Evolutionary conservation across 2,329 filamentous ascomycete species (phyloP), one percentile per base, ranked within the genome.

Genomic region (Neospermospora avenae): DNA sequence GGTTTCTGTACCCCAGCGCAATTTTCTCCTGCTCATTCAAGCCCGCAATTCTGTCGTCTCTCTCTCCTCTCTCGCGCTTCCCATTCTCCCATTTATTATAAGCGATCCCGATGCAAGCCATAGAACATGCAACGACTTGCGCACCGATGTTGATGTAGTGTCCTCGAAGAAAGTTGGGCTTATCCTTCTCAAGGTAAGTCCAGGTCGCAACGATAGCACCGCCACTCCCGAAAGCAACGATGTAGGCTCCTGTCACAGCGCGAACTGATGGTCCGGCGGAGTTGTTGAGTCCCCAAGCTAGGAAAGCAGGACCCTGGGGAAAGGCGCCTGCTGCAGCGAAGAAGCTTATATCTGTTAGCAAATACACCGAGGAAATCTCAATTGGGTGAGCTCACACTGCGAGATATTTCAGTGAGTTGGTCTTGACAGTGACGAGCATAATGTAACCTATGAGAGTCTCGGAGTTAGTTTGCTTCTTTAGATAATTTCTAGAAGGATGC

Each of bases 281-380:
- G 48, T 80, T 80, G 64, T 80, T 80, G 46, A 78, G 67, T 2
- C 74, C 76, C 77, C 77, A 80, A 4, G 74, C 71, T 14, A 80
- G 67, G 66, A 78, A 79, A 0, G 74, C 75, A 2, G 77, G 77
- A 14, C 77, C 77, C 49, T 76, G 75, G 1, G 77, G 77, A 65
- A 79, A 79, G 0, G 75, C 76, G 22, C 77, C 77, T 3, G 73
- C 69, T 4, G 75, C 73, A 53, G 76, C 76, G 49, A 78, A 68
- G 69, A 77, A 78, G n/a, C 53, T 56, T 13, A 16, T 42, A 2
- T 54, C 2, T 6, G 35, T 54, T 34, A 56, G 53, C n/a, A 20
- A 1, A n/a, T 24, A 34, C 4, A 5, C 1, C 14, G 28, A 31
- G 7, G 16, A 31, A 39, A 18, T 42, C 4, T 49, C 18, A 3